Evolutionary conservation across 1,284 basidiomycete genomes (phyloP).

Genomic region (Waitea zeae): DNA sequence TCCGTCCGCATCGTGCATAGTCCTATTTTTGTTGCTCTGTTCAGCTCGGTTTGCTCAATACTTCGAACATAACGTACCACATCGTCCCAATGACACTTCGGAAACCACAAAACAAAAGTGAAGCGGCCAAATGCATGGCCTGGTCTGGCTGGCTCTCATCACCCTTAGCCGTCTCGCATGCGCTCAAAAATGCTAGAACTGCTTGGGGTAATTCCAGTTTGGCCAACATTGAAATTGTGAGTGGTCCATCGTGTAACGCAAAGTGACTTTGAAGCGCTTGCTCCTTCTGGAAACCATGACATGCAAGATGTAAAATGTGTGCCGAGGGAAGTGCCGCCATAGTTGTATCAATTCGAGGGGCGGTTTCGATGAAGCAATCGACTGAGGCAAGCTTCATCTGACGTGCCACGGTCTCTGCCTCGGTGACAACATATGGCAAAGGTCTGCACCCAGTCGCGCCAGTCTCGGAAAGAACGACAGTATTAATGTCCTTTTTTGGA

Average conservation of each 20-base stretch:
- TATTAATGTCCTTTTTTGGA: no score
- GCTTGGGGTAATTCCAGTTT: constrained; percentile 6
- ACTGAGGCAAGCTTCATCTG: no score
- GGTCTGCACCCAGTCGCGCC: no score
- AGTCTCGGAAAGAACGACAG: no score
- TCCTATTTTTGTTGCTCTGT: background rate
- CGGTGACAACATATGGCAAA: no score
- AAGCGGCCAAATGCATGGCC: constrained; percentile 1
- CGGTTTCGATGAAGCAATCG: background rate
- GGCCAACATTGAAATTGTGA: constrained; percentile 7
- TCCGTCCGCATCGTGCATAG: background rate
- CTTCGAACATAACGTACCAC: constrained; percentile 1
- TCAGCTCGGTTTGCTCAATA: background rate
- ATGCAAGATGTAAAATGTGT: background rate
- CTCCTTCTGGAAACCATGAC: constrained; percentile 1
- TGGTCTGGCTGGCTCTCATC: constrained; percentile 1
- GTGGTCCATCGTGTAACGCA: constrained; percentile 6
- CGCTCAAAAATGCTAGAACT: constrained; percentile 4
- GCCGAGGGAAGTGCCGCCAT: background rate
- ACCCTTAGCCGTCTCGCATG: constrained; percentile 2
- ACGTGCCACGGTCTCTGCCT: no score
- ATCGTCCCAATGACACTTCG: background rate
- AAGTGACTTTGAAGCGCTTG: no score
- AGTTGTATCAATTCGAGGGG: background rate
- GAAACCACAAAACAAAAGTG: constrained; percentile 2